Percentiles rank a stretch among this genome's conserved stretches.
These are phyloP conservation scores for Hanseniaspora valbyensis DNA, from an alignment of 805 yeast genomes.

Conservation along the genomic window DNA sequence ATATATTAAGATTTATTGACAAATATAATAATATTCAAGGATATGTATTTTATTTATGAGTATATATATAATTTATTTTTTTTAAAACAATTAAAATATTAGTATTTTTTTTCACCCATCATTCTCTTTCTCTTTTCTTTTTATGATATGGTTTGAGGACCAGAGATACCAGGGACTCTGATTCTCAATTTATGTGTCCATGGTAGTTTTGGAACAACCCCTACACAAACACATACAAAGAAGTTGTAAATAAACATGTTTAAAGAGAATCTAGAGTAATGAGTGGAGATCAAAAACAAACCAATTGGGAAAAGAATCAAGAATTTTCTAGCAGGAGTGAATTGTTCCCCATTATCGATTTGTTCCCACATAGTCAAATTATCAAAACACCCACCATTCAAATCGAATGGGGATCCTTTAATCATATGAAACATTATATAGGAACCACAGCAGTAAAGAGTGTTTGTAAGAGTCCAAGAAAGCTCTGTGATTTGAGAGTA, in stretches of 20 bases:
- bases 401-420: slow-evolving; percentile 95
- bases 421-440: slow-evolving; percentile 94
- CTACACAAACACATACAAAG: slow-evolving; percentile 61
- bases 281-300: slow-evolving; percentile 75
- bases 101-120: too few species aligned
- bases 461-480: slow-evolving; percentile 89
- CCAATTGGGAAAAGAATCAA: slow-evolving; percentile 86
- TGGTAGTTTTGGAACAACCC: slow-evolving; percentile 87
- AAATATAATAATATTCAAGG: not conserved
- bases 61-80: too few species aligned
- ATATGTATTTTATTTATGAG: not conserved
- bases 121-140: not conserved
- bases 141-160: slow-evolving; percentile 30
- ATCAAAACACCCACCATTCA: slow-evolving; percentile 92
- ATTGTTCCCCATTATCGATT: slow-evolving; percentile 85
- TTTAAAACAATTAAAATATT: too few species aligned
- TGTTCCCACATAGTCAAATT: slow-evolving; percentile 98
- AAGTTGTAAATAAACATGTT: slow-evolving; percentile 69
- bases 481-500: slow-evolving; percentile 53
- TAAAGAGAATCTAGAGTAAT: slow-evolving; percentile 76
- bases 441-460: slow-evolving; percentile 80
- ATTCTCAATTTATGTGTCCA: slow-evolving; percentile 68
- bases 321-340: slow-evolving; percentile 92
- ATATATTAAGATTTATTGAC: not conserved
- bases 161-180: slow-evolving; percentile 39